Evolutionary conservation across 768 basidiomycete species (phyloP), one percentile per base, ranked within the genome.

Genomic region (Lentinula edodes): DNA sequence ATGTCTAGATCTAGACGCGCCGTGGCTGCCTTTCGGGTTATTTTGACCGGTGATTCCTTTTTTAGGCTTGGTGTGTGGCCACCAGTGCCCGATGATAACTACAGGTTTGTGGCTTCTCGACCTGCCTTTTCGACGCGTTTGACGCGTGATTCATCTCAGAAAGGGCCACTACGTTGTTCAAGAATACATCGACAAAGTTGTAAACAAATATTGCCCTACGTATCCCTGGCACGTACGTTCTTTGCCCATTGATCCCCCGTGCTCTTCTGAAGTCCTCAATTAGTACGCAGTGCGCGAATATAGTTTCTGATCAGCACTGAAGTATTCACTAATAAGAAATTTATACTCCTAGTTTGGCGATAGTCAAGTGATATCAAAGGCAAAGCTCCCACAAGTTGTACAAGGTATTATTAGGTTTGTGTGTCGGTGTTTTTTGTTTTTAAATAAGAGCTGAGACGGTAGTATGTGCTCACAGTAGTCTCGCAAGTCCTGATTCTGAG

Each of bases 401-500:
- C 87, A 89, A 66, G 87, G 88, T 16, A 72, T 89, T 60, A 82
- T 93, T 66, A 90, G 87, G 89, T 87, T 70, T 55, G 73, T 60
- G 38, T 53, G 34, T 18, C 41, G 43, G 42, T 20, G 42, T 63
- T 42, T 10, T n/a, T 15, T 48, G 57, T 45, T 60, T 2, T 52
- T 3, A 2, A 1, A 15, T 7, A 8, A 15, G 4, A 6, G 41
- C 48, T 32, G 46, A 13, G 45, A 20, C 60, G 36, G 52, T 54
- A 32, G 63, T 64, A 64, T 34, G 39, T 9, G 16, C 34, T 32
- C 53, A 63, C 75, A 91, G 89, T 66, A 89, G 88, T 67, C 80
- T 92, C 20, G 76, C 83, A 6, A 88, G 85, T 65, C 91, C 91
- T 0, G 90, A 92, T 67, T 86, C 88, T 1, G 91, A 93, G 67